Conservation (phyloP, 1,139 yeast genomes). For the Nakaseomyces sp. region DNA sequence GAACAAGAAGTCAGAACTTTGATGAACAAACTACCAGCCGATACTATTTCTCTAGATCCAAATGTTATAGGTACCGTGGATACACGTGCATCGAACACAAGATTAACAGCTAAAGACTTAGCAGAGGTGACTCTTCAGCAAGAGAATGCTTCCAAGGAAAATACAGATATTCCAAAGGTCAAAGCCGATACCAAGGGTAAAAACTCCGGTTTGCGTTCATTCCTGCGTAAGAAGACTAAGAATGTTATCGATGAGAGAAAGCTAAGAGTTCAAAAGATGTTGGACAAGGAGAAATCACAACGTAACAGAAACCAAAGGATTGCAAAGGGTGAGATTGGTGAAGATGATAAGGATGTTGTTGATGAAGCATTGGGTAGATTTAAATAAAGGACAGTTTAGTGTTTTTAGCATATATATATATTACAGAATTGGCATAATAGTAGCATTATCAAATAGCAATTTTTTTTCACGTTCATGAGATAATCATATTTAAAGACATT, state of each 20-base stretch:
- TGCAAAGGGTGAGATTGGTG: slow-evolving; percentile 43
- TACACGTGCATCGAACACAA: slow-evolving; percentile 50
- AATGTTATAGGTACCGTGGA: slow-evolving; percentile 79
- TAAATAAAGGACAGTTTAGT: slow-evolving; percentile 8
- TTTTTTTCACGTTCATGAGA: too few relatives aligned
- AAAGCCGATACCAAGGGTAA: slow-evolving; percentile 65
- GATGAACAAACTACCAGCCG: slow-evolving; percentile 84
- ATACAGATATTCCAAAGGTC: slow-evolving; percentile 37
- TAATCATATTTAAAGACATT: too few relatives aligned
- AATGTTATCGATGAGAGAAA: slow-evolving; percentile 86
- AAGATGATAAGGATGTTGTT: slow-evolving; percentile 29
- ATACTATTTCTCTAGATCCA: slow-evolving; percentile 88
- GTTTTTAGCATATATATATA: background rate
- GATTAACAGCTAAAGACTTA: slow-evolving; percentile 57
- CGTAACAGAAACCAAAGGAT: slow-evolving; percentile 48
- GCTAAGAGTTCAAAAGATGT: slow-evolving; percentile 67
- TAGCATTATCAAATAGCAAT: background rate
- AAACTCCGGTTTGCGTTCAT: slow-evolving; percentile 74
- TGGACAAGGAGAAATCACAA: slow-evolving; percentile 63
- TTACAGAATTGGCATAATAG: background rate
- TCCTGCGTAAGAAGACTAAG: slow-evolving; percentile 73
- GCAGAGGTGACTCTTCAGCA: slow-evolving; percentile 38
- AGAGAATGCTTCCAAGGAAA: slow-evolving; percentile 34
- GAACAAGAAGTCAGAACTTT: slow-evolving; percentile 82
- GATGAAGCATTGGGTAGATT: slow-evolving; percentile 31